A percentile compares a stretch with the other conserved stretches of the same genome.
Evolutionary conservation across 2,329 filamentous ascomycete species (phyloP).

Genomic region (Fusarium siculi): DNA sequence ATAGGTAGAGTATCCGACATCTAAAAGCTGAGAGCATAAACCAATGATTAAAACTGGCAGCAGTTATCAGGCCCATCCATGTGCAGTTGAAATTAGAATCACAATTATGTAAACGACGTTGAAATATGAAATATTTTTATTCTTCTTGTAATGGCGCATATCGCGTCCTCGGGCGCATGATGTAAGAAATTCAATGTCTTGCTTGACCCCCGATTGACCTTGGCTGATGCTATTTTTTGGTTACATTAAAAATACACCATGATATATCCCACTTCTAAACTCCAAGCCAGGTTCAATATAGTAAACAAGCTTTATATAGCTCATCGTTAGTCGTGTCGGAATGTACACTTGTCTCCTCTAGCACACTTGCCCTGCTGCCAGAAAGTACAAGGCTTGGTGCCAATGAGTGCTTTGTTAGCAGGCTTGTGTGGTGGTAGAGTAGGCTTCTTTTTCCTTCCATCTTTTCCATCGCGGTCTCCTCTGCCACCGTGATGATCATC

Average conservation of each 20-base stretch:
- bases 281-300: conserved; percentile 19
- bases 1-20: not conserved
- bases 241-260: conserved; percentile 42
- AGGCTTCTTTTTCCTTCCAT: conserved; percentile 54
- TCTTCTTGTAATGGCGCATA: conserved; percentile 8
- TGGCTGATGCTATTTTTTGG: conserved; percentile 29
- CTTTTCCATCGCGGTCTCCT: conserved; percentile 50
- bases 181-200: conserved; percentile 10
- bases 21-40: not conserved
- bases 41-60: not conserved
- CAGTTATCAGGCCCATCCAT: not conserved
- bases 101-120: not conserved
- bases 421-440: conserved; percentile 56
- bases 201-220: not conserved
- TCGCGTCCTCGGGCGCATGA: not conserved
- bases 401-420: conserved; percentile 67
- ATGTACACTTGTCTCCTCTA: conserved; percentile 79
- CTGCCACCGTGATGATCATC: conserved; percentile 47
- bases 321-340: conserved; percentile 67
- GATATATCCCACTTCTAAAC: conserved; percentile 8
- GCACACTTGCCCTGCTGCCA: conserved; percentile 77
- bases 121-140: conserved; percentile 18
- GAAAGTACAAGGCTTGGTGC: conserved; percentile 76
- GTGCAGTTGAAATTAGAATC: not conserved
- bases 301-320: conserved; percentile 5